Evolutionary conservation across 1,284 basidiomycete species (phyloP).

Genomic region (Tilletia indica): DNA sequence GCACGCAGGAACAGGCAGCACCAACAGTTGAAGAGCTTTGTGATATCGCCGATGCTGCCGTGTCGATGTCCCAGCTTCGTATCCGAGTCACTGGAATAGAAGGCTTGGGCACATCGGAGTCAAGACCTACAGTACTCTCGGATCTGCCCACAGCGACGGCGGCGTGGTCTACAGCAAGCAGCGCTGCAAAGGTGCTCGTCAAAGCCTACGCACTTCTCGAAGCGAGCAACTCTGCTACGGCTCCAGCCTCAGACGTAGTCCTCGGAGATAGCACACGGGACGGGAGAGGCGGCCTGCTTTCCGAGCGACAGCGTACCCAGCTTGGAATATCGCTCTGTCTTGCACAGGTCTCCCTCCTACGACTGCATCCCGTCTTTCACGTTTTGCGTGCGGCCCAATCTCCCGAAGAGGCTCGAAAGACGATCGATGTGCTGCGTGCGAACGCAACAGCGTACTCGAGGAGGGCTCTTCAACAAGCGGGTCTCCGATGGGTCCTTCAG

Average conservation of each 20-base stretch:
- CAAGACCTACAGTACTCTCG: not conserved
- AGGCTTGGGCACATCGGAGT: not conserved
- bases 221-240: not conserved
- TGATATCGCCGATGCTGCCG: not conserved
- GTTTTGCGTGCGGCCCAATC: not conserved
- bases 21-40: slow-evolving; percentile 4
- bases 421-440: not conserved
- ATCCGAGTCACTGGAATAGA: not conserved
- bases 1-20: not conserved
- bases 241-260: not conserved
- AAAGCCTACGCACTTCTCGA: not conserved
- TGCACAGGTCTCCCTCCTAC: not conserved
- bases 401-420: not conserved
- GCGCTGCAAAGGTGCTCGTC: not conserved
- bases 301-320: slow-evolving; percentile 8
- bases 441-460: not conserved
- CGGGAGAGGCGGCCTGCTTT: not conserved
- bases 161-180: slow-evolving; percentile 3
- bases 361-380: not conserved
- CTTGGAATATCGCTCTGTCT: not conserved
- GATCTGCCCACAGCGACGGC: not conserved
- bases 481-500: not conserved
- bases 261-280: not conserved
- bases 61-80: not conserved
- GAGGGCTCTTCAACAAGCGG: not conserved